Evolutionary conservation across 164 flowering plant genomes (phyloP), one percentile per base, ranked within the genome.

Genomic region (Houttuynia cordata): DNA sequence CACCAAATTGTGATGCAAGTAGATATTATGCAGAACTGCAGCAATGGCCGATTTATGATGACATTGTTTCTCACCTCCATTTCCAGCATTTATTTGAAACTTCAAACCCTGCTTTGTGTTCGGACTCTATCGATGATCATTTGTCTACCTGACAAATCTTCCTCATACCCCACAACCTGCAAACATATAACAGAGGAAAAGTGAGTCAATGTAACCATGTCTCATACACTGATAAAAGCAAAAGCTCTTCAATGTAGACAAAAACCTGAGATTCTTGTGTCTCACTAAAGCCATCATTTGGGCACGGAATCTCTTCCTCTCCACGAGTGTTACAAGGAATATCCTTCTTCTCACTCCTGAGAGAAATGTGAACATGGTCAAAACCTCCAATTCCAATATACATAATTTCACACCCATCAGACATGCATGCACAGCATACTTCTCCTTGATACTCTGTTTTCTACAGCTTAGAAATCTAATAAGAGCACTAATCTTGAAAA

Each of bases 181-280:
- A 78, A 23, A 15, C 8, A 52, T 6, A n/a, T 1, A 17, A 17
- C 23, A n/a, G 22, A n/a, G 23, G 10, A 52, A 51, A 51, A 52
- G 23, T 12, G 0, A n/a, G 23, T 52, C 55, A 52, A n/a, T 52
- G 20, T 52, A 10, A 19, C 18, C 30, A 24, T 10, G 18, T 15
- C 24, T 23, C 10, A 34, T 8, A 24, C 3, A 24, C 6, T 14
- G 15, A 54, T 17, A 23, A 54, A 24, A 6, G 14, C 10, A 54
- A 24, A 23, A 13, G 34, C 30, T 24, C 17, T 14, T 45, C 1
- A 23, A 21, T 24, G 30, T 24, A 54, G 10, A 21, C 24, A 21
- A 47, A 50, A 51, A 93, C 98, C 98, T 93, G 99, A 73, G 97
- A 88, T 12, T 93, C 99, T 5, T 90, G 99, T 34, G 99, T 87